Conservation (phyloP, 2,329 filamentous ascomycete genomes). For the Sclerotinia trifoliorum region DNA sequence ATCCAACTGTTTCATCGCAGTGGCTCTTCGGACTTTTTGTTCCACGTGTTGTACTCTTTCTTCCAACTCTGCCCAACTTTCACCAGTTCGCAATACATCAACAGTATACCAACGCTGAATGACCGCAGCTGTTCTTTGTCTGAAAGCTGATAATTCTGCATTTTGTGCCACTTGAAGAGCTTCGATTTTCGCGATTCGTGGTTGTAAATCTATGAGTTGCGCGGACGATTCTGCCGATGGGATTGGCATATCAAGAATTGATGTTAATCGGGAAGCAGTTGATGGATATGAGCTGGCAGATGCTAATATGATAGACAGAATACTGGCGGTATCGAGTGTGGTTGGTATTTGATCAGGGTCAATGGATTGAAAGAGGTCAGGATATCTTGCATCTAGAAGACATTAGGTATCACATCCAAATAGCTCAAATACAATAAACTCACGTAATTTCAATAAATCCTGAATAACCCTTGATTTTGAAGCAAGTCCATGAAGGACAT, state of each 20-base stretch:
- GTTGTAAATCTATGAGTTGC: conserved; percentile 39
- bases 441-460: conserved; percentile 39
- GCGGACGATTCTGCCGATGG: conserved; percentile 37
- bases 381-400: conserved; percentile 36
- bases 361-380: conserved; percentile 39
- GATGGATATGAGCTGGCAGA: conserved; percentile 39
- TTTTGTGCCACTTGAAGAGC: conserved; percentile 37
- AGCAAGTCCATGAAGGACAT: conserved; percentile 34
- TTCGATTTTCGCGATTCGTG: conserved; percentile 38
- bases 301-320: conserved; percentile 38
- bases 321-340: conserved; percentile 33
- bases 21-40: conserved; percentile 32
- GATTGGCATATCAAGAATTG: conserved; percentile 38
- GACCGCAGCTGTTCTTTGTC: conserved; percentile 36
- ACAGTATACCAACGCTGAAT: conserved; percentile 39
- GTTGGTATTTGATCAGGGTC: conserved; percentile 33
- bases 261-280: conserved; percentile 40
- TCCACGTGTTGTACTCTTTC: conserved; percentile 37
- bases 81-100: conserved; percentile 37
- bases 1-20: conserved; percentile 30
- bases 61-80: conserved; percentile 40
- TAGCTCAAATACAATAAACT: conserved; percentile 17
- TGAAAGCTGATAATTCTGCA: conserved; percentile 36
- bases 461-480: conserved; percentile 38
- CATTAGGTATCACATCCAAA: conserved; percentile 24